Evolutionary conservation across 139 green algal species (phyloP).

Genomic region (Chlamydomonas urium): DNA sequence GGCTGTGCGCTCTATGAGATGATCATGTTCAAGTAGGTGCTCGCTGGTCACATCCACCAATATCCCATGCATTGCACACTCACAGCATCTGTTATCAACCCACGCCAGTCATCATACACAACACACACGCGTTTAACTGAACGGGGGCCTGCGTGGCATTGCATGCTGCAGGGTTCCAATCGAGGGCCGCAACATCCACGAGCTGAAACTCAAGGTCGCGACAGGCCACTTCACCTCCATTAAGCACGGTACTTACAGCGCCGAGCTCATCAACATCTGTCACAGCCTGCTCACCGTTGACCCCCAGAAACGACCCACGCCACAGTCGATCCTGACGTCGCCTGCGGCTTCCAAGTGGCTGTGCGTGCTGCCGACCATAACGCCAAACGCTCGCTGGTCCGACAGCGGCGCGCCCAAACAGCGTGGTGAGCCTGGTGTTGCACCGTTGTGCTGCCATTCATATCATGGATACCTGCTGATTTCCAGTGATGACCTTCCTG

Average conservation of each 20-base stretch:
- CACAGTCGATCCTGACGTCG: conserved; percentile 39
- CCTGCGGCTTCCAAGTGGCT: conserved; percentile 28
- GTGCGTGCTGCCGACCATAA: conserved; percentile 14
- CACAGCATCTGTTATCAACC: too few relatives aligned
- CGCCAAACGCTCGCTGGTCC: conserved; percentile 3
- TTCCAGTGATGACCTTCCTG: neutral
- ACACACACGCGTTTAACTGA: too few relatives aligned
- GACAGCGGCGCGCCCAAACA: conserved; percentile 14
- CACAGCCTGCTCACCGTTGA: conserved; percentile 48
- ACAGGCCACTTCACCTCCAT: conserved; percentile 48
- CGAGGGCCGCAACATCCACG: conserved; percentile 31
- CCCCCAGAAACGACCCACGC: conserved; percentile 38
- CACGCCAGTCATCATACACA: too few relatives aligned
- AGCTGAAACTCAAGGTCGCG: conserved; percentile 55
- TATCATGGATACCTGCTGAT: neutral
- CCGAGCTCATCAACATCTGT: conserved; percentile 50
- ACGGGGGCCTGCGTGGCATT: too few relatives aligned
- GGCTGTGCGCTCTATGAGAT: conserved; percentile 83
- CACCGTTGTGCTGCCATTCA: neutral
- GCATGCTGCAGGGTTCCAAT: neutral
- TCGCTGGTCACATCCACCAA: too few relatives aligned
- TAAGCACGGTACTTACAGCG: conserved; percentile 38
- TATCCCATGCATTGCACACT: too few relatives aligned
- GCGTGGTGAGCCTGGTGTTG: neutral
- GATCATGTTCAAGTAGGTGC: conserved; percentile 51